A percentile compares a stretch with the other conserved stretches of the same genome.
These are phyloP conservation scores for Porcisia deanei DNA, from an alignment of 208 protist species.

Conservation along the genomic window DNA sequence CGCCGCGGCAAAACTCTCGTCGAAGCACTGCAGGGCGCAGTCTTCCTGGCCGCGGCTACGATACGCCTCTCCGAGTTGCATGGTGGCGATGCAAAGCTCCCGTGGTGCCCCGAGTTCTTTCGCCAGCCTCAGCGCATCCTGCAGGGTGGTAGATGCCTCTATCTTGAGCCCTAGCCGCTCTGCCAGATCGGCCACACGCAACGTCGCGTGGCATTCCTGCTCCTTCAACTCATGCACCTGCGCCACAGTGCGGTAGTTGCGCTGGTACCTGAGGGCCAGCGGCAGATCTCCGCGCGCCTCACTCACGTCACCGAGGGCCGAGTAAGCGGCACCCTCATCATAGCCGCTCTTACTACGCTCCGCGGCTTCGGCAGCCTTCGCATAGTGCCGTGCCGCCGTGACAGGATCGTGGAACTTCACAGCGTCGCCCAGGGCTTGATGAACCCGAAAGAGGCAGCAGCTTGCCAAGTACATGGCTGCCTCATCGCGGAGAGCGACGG, in stretches of 20 bases:
- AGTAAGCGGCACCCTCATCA: slow-evolving; percentile 64
- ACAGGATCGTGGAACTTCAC: slow-evolving; percentile 22
- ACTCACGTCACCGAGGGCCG: slow-evolving; percentile 69
- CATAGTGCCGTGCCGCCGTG: slow-evolving; percentile 51
- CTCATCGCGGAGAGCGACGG: slow-evolving; percentile 55
- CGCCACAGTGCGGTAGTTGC: slow-evolving; percentile 55
- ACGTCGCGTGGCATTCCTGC: slow-evolving; percentile 62
- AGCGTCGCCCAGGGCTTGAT: slow-evolving; percentile 59
- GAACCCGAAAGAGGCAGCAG: slow-evolving; percentile 67
- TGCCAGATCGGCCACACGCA: slow-evolving; percentile 76
- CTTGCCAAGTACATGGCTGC: slow-evolving; percentile 44
- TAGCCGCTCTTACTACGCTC: slow-evolving; percentile 33
- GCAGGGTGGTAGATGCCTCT: slow-evolving; percentile 68
- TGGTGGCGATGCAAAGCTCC: slow-evolving; percentile 71
- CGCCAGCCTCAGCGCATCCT: slow-evolving; percentile 68
- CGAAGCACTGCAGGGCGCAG: slow-evolving; percentile 70
- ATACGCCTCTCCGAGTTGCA: slow-evolving; percentile 84
- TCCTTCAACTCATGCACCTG: slow-evolving; percentile 37
- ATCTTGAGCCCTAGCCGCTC: slow-evolving; percentile 68
- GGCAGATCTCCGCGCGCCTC: slow-evolving; percentile 70
- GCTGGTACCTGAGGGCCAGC: slow-evolving; percentile 74
- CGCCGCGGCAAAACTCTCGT: slow-evolving; percentile 72
- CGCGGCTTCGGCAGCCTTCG: slow-evolving; percentile 52
- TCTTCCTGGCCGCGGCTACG: slow-evolving; percentile 54
- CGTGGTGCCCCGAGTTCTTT: slow-evolving; percentile 60